These are phyloP conservation scores for Neonothopanus nambi DNA, from an alignment of 1,284 basidiomycete genomes.

Conservation along the genomic window DNA sequence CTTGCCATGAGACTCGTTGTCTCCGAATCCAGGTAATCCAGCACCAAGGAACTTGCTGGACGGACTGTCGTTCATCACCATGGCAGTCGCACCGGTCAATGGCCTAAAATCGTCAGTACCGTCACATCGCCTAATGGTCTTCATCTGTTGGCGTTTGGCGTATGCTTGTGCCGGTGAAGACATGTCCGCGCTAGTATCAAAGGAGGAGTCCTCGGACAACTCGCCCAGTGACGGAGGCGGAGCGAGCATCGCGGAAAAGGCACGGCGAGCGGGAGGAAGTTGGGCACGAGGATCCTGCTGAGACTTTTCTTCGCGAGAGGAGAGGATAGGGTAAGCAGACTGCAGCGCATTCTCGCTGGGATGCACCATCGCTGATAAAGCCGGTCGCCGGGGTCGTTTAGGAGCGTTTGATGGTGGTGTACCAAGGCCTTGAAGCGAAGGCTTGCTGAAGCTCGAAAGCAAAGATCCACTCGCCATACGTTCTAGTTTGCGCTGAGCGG, in stretches of 20 bases:
- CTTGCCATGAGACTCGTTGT: constrained; percentile 91
- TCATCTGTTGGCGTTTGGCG: constrained; percentile 69
- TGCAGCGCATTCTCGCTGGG: constrained; percentile 41
- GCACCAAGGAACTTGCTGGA: constrained; percentile 54
- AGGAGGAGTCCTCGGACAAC: constrained; percentile 59
- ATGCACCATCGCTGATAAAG: constrained; percentile 61
- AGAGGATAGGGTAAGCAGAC: constrained; percentile 43
- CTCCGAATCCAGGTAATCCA: constrained; percentile 81
- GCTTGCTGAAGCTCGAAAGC: constrained; percentile 51
- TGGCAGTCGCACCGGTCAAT: constrained; percentile 58
- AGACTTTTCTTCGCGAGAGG: constrained; percentile 25
- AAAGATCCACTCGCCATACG: constrained; percentile 50
- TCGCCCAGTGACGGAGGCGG: constrained; percentile 39
- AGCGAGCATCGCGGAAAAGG: constrained; percentile 72
- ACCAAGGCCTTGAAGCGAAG: constrained; percentile 59
- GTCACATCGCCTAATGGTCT: constrained; percentile 72
- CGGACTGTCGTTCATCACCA: constrained; percentile 53
- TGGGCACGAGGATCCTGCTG: constrained; percentile 14
- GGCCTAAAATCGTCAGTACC: constrained; percentile 78
- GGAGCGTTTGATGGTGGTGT: constrained; percentile 51
- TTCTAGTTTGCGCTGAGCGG: constrained; percentile 63
- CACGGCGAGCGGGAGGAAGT: constrained; percentile 59
- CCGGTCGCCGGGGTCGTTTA: constrained; percentile 65
- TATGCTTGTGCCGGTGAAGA: constrained; percentile 79
- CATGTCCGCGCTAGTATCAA: constrained; percentile 58